These are phyloP conservation scores for Arthrobotrys conoides DNA, from an alignment of 2,329 filamentous ascomycete genomes.

Conservation along the genomic window DNA sequence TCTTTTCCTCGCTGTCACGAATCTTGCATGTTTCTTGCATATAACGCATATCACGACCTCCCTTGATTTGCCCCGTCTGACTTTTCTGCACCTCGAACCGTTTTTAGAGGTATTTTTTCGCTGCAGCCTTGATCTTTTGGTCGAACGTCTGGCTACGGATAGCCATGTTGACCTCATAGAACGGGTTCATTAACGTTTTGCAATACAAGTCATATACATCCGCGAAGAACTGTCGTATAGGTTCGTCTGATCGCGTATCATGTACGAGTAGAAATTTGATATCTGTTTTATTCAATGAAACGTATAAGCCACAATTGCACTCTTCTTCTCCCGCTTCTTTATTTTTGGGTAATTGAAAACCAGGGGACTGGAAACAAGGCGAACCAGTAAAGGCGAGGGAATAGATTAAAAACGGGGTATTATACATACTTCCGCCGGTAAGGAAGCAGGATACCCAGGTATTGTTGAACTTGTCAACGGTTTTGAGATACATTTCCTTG, in stretches of 20 bases:
- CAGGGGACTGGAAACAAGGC: conserved; percentile 26
- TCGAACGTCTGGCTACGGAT: conserved; percentile 90
- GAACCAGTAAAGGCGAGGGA: conserved; percentile 20
- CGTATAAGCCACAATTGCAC: conserved; percentile 44
- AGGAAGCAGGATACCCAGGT: conserved; percentile 96
- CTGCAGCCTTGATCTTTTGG: conserved; percentile 83
- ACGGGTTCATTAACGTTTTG: conserved; percentile 97
- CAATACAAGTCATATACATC: conserved; percentile 98
- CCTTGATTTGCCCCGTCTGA: conserved; percentile 34
- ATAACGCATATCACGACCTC: conserved; percentile 40
- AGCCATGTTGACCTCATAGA: conserved; percentile 87
- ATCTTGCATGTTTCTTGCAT: conserved; percentile 55
- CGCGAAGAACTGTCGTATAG: conserved; percentile 91
- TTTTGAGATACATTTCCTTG: conserved; percentile 85
- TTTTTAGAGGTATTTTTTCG: conserved; percentile 86
- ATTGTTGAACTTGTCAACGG: conserved; percentile 96
- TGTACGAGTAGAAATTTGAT: conserved; percentile 95
- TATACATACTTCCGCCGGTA: conserved; percentile 78
- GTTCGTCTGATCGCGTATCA: conserved; percentile 93
- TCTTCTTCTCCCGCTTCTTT: conserved; percentile 6
- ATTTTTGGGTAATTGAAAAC: conserved; percentile 26
- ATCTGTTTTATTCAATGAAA: conserved; percentile 67
- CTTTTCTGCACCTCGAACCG: conserved; percentile 7
- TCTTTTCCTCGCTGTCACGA: conserved; percentile 45
- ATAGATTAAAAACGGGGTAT: conserved; percentile 29